Percentiles rank a stretch among this genome's conserved stretches.
Evolutionary conservation across 495 filamentous ascomycete genomes (phyloP).

Genomic region (Xylaria cubensis): DNA sequence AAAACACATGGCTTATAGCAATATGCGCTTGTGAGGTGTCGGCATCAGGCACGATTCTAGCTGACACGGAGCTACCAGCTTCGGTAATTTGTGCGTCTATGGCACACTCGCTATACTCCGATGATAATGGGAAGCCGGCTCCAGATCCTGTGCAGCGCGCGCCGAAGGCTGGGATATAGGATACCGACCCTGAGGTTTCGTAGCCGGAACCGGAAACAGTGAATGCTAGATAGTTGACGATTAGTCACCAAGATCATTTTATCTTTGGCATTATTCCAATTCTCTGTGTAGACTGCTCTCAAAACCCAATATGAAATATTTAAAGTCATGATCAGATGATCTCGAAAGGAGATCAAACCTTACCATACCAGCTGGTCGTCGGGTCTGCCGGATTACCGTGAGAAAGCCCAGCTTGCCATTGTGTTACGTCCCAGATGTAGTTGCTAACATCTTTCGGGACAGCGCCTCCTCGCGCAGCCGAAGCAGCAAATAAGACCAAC

Average conservation of each 20-base stretch:
- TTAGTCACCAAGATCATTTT: background rate
- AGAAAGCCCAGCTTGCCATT: slow-evolving; percentile 29
- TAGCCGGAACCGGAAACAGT: slow-evolving; percentile 3
- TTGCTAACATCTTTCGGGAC: background rate
- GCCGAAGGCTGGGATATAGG: slow-evolving; percentile 24
- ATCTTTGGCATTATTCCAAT: background rate
- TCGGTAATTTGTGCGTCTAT: background rate
- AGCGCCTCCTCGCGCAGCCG: background rate
- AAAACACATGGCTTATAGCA: slow-evolving; percentile 20
- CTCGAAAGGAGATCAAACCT: background rate
- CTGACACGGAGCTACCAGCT: slow-evolving; percentile 11
- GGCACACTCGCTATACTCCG: slow-evolving; percentile 18
- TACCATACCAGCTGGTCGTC: slow-evolving; percentile 26
- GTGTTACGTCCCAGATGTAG: slow-evolving; percentile 24
- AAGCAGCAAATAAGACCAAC: slow-evolving; percentile 9
- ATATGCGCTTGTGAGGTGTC: slow-evolving; percentile 22
- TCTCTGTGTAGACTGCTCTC: background rate
- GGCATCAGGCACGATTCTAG: slow-evolving; percentile 13
- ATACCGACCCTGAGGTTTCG: background rate
- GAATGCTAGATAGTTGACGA: slow-evolving; percentile 7
- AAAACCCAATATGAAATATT: background rate
- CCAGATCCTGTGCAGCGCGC: slow-evolving; percentile 21
- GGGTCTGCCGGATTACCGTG: slow-evolving; percentile 23
- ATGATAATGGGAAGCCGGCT: slow-evolving; percentile 19
- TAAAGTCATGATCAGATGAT: background rate